Evolutionary conservation across 2,329 filamentous ascomycete genomes (phyloP), one percentile per base, ranked within the genome.

Genomic region (Fusarium sp.): DNA sequence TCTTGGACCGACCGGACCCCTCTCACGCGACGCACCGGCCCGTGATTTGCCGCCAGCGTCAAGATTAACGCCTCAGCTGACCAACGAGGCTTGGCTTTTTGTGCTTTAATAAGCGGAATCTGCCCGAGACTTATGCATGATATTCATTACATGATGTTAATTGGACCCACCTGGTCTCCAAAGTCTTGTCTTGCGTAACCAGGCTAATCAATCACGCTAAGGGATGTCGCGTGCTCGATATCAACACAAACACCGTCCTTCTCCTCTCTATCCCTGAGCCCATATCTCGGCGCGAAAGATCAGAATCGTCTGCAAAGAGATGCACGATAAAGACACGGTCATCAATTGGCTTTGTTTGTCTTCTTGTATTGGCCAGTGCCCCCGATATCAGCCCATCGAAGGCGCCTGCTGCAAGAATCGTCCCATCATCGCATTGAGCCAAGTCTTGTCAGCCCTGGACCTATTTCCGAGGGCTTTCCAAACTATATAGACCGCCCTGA

Each of bases 21-120:
- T 60, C 32, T 60, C 37, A 37, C 57, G 57, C 25, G 35, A 27
- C 37, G 35, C 25, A 14, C 17, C 57, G 57, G 57, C 35, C 57
- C 57, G 57, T 43, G 57, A 30, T 60, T 60, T 60, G 57, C 57
- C 57, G 57, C 32, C 30, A 20, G 30, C n/a, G n/a, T 35, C 30
- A 3, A 35, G 32, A 20, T 56, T 56, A 33, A 22, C 52, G 30
- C 52, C 52, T 56, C 52, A 56, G 52, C 52, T 56, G 52, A 56
- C 52, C 52, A 56, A 33, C 32, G 52, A 35, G 52, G 52, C 52
- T 56, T 56, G 32, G 52, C 52, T 56, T 35, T 56, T 56, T 56
- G 32, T 20, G 52, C 52, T 56, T 56, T 56, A 56, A 56, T 56
- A 56, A 56, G 52, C 52, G 52, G 32, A 56, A 56, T 52, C 25